These are phyloP conservation scores for Penicillium coprophilum DNA, from an alignment of 495 filamentous ascomycete genomes.

Conservation along the genomic window DNA sequence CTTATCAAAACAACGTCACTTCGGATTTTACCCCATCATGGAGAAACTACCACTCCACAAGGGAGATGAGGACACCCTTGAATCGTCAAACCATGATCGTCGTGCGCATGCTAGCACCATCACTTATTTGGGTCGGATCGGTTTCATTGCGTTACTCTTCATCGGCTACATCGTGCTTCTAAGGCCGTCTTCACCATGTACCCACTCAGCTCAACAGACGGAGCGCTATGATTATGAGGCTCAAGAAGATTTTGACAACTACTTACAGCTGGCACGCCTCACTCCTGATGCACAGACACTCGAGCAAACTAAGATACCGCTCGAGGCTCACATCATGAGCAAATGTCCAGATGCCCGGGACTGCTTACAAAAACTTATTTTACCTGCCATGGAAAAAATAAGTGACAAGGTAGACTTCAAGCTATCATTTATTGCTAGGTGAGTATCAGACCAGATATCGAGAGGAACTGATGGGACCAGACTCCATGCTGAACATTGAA, in stretches of 20 bases:
- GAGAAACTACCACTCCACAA: slow-evolving; percentile 28
- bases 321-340: slow-evolving; percentile 92
- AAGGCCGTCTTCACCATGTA: slow-evolving; percentile 7
- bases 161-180: slow-evolving; percentile 22
- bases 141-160: slow-evolving; percentile 21
- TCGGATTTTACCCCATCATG: slow-evolving; percentile 18
- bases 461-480: not conserved
- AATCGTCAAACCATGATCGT: slow-evolving; percentile 2
- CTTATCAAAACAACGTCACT: slow-evolving; percentile 14
- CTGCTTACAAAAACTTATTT: slow-evolving; percentile 76
- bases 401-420: slow-evolving; percentile 85
- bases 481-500: not conserved
- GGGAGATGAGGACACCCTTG: slow-evolving; percentile 1
- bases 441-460: slow-evolving; percentile 15
- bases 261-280: not conserved
- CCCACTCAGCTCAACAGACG: not conserved
- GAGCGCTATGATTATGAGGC: not conserved
- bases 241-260: not conserved
- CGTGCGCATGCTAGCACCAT: slow-evolving; percentile 12
- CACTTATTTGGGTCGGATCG: slow-evolving; percentile 16
- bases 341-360: slow-evolving; percentile 88
- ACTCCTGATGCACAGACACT: not conserved
- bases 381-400: slow-evolving; percentile 83
- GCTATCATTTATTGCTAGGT: slow-evolving; percentile 87
- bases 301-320: slow-evolving; percentile 54